Evolutionary conservation across 2,329 filamentous ascomycete species (phyloP).

Genomic region (Talaromyces sp.): DNA sequence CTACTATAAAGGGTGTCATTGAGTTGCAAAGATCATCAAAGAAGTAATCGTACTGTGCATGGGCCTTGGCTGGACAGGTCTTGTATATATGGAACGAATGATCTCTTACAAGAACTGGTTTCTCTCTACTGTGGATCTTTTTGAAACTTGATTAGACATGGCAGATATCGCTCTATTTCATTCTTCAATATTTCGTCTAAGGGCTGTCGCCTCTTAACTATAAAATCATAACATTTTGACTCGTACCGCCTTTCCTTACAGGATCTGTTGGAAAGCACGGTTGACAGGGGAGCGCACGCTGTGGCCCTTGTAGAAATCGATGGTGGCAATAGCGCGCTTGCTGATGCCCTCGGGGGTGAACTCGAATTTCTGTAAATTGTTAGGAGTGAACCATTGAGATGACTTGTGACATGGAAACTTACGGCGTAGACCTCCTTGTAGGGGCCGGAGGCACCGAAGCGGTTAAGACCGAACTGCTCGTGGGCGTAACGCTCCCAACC

Average conservation of each 20-base stretch:
- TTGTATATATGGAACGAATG: too few relatives aligned
- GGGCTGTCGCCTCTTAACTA: constrained; percentile 31
- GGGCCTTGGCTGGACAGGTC: too few relatives aligned
- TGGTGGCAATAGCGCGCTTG: constrained; percentile 88
- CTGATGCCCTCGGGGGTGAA: constrained; percentile 96
- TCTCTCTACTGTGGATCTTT: neutral
- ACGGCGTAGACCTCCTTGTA: constrained; percentile 98
- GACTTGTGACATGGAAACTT: constrained; percentile 41
- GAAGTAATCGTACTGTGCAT: neutral
- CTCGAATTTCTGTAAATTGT: constrained; percentile 79
- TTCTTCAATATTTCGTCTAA: constrained; percentile 24
- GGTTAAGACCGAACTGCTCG: constrained; percentile 99
- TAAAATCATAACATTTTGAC: constrained; percentile 30
- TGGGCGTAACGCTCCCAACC: constrained; percentile 99
- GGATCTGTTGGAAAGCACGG: constrained; percentile 95
- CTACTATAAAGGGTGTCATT: constrained; percentile 29
- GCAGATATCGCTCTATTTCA: constrained; percentile 29
- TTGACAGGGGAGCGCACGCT: constrained; percentile 94
- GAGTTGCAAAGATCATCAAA: constrained; percentile 19
- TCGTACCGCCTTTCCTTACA: constrained; percentile 57
- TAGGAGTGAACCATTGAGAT: neutral
- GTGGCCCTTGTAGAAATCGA: constrained; percentile 97
- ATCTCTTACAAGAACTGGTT: neutral
- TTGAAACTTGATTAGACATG: neutral
- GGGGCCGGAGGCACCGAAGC: constrained; percentile 94